Percentiles rank a stretch among this genome's conserved stretches.
Evolutionary conservation across 345 rosid species (phyloP).

Genomic region (Diplotaxis tenuifolia): DNA sequence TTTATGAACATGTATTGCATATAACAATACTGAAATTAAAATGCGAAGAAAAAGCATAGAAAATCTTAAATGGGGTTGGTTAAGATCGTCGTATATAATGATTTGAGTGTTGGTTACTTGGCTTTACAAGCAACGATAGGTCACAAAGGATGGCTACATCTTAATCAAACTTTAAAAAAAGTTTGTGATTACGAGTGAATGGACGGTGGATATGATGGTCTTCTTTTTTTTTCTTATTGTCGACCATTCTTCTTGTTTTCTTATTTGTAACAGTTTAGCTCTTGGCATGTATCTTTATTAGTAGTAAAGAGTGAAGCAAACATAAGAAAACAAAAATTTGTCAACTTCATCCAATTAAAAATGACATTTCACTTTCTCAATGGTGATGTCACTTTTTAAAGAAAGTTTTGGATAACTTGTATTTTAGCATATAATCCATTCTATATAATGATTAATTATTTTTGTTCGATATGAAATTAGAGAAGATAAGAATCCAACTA

Average conservation of each 20-base stretch:
- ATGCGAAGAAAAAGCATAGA: neutral
- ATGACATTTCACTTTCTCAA: neutral
- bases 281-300: neutral
- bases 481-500: neutral
- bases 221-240: neutral
- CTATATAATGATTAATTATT: neutral
- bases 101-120: conserved; percentile 33
- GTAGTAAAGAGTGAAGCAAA: neutral
- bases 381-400: neutral
- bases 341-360: neutral
- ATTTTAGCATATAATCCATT: neutral
- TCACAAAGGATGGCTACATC: conserved; percentile 34
- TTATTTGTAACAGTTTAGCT: neutral
- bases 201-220: conserved; percentile 35
- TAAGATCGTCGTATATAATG: conserved; percentile 21
- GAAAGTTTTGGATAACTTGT: neutral
- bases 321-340: neutral
- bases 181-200: conserved; percentile 23
- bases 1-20: neutral
- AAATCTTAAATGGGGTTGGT: conserved; percentile 21
- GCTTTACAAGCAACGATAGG: conserved; percentile 39
- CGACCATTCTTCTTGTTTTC: neutral
- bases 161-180: conserved; percentile 7
- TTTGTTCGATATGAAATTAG: neutral
- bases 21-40: neutral